Evolutionary conservation across 257 asterid species (phyloP).

Genomic region (Primulina tabacum): DNA sequence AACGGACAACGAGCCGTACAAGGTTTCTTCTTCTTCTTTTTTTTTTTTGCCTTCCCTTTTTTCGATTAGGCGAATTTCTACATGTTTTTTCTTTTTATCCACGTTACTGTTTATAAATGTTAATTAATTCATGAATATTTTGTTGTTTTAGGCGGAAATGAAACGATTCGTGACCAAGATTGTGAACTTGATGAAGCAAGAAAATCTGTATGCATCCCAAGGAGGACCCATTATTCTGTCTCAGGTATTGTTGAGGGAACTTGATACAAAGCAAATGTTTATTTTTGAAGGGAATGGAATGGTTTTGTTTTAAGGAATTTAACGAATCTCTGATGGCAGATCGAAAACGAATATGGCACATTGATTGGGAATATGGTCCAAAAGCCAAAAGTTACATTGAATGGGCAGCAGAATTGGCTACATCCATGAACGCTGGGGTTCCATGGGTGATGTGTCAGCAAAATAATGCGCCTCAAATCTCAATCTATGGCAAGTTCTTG

Average conservation of each 20-base stretch:
- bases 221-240: conserved; percentile 79
- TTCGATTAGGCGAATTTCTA: neutral
- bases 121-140: neutral
- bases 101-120: neutral
- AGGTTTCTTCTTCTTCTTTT: conserved; percentile 36
- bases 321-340: conserved; percentile 31
- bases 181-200: conserved; percentile 65
- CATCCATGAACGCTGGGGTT: conserved; percentile 58
- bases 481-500: conserved; percentile 50
- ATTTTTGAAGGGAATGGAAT: neutral
- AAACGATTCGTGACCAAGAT: conserved; percentile 54
- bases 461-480: conserved; percentile 68
- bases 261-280: neutral
- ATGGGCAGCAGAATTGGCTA: conserved; percentile 77
- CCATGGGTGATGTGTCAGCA: conserved; percentile 86
- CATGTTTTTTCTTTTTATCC: no score
- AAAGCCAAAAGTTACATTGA: conserved; percentile 32
- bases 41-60: neutral
- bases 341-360: conserved; percentile 69
- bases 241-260: conserved; percentile 40
- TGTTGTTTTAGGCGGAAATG: conserved; percentile 52
- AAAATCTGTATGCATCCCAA: conserved; percentile 53
- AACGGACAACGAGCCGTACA: conserved; percentile 66
- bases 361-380: conserved; percentile 44
- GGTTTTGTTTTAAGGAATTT: no score